A percentile compares a stretch with the other conserved stretches of the same genome.
These are phyloP conservation scores for Colletotrichum sp. DNA, from an alignment of 2,329 filamentous ascomycete species.

Conservation along the genomic window DNA sequence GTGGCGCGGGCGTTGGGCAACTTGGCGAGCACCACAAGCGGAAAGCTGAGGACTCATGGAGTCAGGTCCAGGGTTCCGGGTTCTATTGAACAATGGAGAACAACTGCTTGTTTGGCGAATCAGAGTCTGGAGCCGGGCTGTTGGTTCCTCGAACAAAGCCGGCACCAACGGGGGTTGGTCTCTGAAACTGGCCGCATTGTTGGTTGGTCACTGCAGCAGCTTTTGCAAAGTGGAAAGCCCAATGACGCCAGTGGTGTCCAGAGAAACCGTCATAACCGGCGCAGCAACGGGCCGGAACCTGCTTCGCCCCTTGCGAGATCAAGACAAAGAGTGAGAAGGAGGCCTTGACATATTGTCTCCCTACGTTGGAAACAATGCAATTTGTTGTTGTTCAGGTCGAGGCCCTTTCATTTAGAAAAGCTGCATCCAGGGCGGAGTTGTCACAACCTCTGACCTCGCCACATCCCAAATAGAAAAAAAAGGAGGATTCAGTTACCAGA, in stretches of 20 bases:
- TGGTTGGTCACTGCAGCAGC: background rate
- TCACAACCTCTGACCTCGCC: background rate
- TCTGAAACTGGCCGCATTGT: background rate
- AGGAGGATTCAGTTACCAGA: background rate
- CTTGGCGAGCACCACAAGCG: background rate
- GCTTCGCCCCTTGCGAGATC: background rate
- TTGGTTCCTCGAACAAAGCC: background rate
- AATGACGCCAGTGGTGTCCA: background rate
- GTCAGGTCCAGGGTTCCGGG: background rate
- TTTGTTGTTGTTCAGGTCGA: background rate
- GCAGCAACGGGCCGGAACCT: background rate
- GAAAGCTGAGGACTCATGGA: background rate
- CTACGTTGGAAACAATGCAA: background rate
- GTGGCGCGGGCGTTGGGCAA: background rate
- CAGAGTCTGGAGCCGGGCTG: background rate
- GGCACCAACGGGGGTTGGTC: background rate
- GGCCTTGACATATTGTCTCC: background rate
- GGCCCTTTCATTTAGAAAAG: background rate
- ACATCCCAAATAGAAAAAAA: background rate
- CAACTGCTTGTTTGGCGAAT: background rate
- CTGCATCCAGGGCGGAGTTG: background rate
- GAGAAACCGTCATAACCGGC: background rate
- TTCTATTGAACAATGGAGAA: background rate
- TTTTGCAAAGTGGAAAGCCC: background rate
- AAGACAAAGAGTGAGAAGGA: background rate